A percentile compares a stretch with the other conserved stretches of the same genome.
Evolutionary conservation across 164 flowering plant genomes (phyloP).

Genomic region (Euptelea pleiosperma): DNA sequence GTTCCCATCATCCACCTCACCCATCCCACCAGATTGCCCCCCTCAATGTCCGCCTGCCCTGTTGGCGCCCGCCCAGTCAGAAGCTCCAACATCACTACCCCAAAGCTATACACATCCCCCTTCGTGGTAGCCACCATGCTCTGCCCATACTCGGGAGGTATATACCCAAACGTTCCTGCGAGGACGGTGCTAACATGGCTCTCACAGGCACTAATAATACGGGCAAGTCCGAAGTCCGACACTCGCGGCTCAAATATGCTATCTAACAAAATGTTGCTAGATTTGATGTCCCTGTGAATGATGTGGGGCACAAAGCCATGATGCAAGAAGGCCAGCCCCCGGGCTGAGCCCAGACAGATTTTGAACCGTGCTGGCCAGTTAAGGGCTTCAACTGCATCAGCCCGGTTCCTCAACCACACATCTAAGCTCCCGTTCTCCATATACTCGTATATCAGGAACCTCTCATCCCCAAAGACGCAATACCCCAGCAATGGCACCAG

Average conservation of each 20-base stretch:
- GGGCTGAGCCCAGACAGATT: slow-evolving; percentile 57
- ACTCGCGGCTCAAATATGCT: slow-evolving; percentile 47
- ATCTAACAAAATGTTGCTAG: slow-evolving; percentile 60
- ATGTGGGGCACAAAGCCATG: slow-evolving; percentile 68
- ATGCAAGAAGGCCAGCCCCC: slow-evolving; percentile 64
- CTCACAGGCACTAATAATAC: slow-evolving; percentile 67
- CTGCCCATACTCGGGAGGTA: slow-evolving; percentile 68
- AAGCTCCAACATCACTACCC: slow-evolving; percentile 63
- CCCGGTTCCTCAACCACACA: slow-evolving; percentile 55
- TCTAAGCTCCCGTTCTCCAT: slow-evolving; percentile 77
- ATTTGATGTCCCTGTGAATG: slow-evolving; percentile 68
- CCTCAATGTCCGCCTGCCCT: slow-evolving; percentile 60
- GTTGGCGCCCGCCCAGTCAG: slow-evolving; percentile 56
- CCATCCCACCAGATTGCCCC: slow-evolving; percentile 78
- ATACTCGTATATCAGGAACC: slow-evolving; percentile 55
- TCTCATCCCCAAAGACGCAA: slow-evolving; percentile 52
- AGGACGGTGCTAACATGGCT: slow-evolving; percentile 60
- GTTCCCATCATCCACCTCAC: slow-evolving; percentile 45
- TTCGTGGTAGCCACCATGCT: slow-evolving; percentile 52
- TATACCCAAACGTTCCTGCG: slow-evolving; percentile 66
- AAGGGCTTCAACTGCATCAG: slow-evolving; percentile 48
- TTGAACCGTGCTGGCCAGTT: slow-evolving; percentile 59
- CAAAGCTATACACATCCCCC: slow-evolving; percentile 67
- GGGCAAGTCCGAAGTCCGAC: slow-evolving; percentile 67
- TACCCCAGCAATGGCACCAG: slow-evolving; percentile 57